Base-by-base conservation (phyloP, 2,329 filamentous ascomycete species). In the Stachybotrys chlorohalonatus region DNA sequence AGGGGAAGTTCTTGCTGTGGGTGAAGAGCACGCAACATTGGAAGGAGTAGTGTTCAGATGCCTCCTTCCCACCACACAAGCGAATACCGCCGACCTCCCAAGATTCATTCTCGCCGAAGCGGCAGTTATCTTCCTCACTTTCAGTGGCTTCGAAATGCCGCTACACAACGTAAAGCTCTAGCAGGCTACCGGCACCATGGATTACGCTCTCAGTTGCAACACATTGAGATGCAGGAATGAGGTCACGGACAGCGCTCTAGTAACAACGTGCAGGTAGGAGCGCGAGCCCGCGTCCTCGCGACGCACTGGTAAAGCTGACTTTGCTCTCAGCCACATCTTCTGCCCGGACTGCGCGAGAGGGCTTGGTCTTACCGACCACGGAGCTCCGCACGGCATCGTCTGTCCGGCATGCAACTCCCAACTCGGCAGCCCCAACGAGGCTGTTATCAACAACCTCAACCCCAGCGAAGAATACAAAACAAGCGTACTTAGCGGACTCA, bases 381-480 rank as follows among this genome's bases (percentile, higher is more conserved):
- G 64, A 7, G 49, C 56, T 2, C 58, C 57, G 8, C 57, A 56
- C 8, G 75, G 80, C 30, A 74, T 75, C 3, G 63, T 72, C 1
- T 97, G 92, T 66, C 92, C 90, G 53, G 89, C 88, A 31, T 97
- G 93, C 65, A 75, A 82, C 39, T 80, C 83, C 2, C 76, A 77
- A 8, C 78, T 96, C 2, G 73, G 75, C 7, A 87, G 86, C 58
- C 83, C 83, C 0, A 87, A 95, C 61, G 90, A 95, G 72, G 88
- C 85, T 5, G 83, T 88, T 9, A 76, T 86, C 17, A 81, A 86
- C 1, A 79, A 84, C 32, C 76, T 96, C 47, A 88, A 86, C 57
- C 90, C 90, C 0, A 85, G 84, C 0, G 92, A 96, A 63, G 90
- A 95, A 60, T 95, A 94, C 75, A 95, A 95, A 70, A 90, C 89